Base-by-base conservation (phyloP, 768 basidiomycete genomes). In the Serendipita indica region DNA sequence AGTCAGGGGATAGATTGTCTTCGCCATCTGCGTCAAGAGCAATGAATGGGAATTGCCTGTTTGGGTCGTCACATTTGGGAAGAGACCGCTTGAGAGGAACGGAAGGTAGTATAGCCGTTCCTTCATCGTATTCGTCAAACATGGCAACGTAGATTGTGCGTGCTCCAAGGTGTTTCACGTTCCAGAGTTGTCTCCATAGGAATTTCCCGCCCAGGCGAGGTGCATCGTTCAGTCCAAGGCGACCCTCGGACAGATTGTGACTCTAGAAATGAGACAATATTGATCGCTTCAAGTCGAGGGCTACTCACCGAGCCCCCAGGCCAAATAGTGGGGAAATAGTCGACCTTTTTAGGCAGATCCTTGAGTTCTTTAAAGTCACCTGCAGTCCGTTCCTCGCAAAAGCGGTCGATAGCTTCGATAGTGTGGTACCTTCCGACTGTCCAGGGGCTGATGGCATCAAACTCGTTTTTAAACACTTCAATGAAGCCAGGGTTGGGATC, bases 111-210 rank as follows among this genome's bases (percentile, higher is more conserved):
- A 87, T 79, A 1, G 81, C 86, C 0, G 88, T 90, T 34, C 89
- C 88, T 73, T 89, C 86, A 64, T 89, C 86, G 62, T 89, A 89
- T 68, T 89, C 88, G 64, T 90, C 88, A 86, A 88, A 89, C 86
- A 89, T 89, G 4, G 86, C 86, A 22, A 83, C 83, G 62, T 89
- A 89, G 57, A 89, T 77, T 4, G 72, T 82, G 18, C 79, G 77
- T 4, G 77, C 80, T 28, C 83, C 80, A 28, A 76, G 75, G 43
- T 75, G 72, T 27, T 76, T 77, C 12, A 80, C 82, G 64, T 89
- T 83, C 71, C 76, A 79, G 3, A 90, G 72, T 67, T 90, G 87
- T 59, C 79, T 74, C 84, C 86, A 91, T 46, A 91, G 66, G 68
- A 89, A 89, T 28, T 74, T 76, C 1, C 89, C 89, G 2, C 86